phyloP scores from a whole-genome alignment of 495 filamentous ascomycete genomes.

The Bombardia bombarda region DNA sequence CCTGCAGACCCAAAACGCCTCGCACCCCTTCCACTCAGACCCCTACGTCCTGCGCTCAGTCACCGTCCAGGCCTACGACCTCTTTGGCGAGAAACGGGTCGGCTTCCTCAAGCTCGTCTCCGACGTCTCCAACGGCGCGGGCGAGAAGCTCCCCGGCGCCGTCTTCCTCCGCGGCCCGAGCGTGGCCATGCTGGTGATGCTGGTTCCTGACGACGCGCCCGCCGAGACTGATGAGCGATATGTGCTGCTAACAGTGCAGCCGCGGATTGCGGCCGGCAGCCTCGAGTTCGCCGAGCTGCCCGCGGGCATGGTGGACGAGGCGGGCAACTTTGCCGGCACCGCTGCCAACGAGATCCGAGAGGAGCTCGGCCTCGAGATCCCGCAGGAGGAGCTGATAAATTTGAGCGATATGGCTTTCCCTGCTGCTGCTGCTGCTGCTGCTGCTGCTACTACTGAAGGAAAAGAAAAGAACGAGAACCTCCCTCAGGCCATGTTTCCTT shows the following conservation, averaged over 20 bases:
- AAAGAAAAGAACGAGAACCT: constrained; percentile 37
- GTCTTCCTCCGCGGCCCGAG: constrained; percentile 76
- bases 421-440: constrained; percentile 29
- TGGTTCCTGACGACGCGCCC: constrained; percentile 61
- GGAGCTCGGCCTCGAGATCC: constrained; percentile 60
- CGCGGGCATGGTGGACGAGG: constrained; percentile 83
- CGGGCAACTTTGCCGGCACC: constrained; percentile 63
- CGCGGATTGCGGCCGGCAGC: constrained; percentile 70
- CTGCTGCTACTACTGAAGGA: constrained; percentile 17
- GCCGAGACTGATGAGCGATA: constrained; percentile 38
- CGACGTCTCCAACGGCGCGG: constrained; percentile 52
- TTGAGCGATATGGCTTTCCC: constrained; percentile 58
- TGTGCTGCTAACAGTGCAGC: constrained; percentile 74
- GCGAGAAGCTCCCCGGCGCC: constrained; percentile 63
- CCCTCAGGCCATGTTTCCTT: constrained; percentile 63
- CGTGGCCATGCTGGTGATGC: constrained; percentile 74
- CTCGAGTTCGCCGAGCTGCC: constrained; percentile 73
- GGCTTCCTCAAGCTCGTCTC: constrained; percentile 76
- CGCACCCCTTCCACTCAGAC: constrained; percentile 61
- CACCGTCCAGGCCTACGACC: constrained; percentile 66
- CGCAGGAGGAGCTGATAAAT: constrained; percentile 25
- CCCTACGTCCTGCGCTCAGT: constrained; percentile 67
- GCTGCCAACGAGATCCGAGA: constrained; percentile 80
- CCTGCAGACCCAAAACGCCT: constrained; percentile 44
- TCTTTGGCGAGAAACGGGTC: constrained; percentile 53